Evolutionary conservation across 2,329 filamentous ascomycete genomes (phyloP).

Genomic region (Aspergillus sp.): DNA sequence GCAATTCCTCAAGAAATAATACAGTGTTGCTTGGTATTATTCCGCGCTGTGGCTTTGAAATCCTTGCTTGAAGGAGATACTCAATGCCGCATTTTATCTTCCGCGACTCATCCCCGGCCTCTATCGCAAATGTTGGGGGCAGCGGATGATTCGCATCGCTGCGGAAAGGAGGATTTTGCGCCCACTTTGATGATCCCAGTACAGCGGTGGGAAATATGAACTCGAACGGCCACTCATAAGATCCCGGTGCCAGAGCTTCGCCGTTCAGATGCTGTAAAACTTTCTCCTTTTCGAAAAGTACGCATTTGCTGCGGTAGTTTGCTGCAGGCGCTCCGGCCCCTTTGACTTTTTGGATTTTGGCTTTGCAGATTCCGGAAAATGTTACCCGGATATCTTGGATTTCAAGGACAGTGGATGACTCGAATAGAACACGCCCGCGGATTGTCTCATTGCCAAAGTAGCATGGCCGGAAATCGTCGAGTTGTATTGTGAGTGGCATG

Average conservation of each 20-base stretch:
- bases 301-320: constrained; percentile 17
- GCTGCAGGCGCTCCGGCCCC: constrained; percentile 10
- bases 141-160: neutral
- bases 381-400: constrained; percentile 7
- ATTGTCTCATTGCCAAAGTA: neutral
- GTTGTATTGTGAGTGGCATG: neutral
- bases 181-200: neutral
- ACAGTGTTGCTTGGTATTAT: neutral
- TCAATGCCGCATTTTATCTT: neutral
- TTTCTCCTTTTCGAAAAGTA: constrained; percentile 16
- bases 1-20: neutral
- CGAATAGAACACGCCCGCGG: neutral
- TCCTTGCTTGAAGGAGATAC: neutral
- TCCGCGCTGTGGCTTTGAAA: neutral
- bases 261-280: constrained; percentile 8
- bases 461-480: neutral
- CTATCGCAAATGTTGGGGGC: neutral
- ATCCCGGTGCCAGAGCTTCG: neutral
- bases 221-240: neutral
- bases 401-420: neutral
- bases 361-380: constrained; percentile 16
- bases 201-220: neutral
- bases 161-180: neutral
- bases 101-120: neutral
- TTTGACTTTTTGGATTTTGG: constrained; percentile 19